Evolutionary conservation across 1,139 yeast genomes (phyloP), one percentile per base, ranked within the genome.

Genomic region (Schwanniomyces etchellsii): DNA sequence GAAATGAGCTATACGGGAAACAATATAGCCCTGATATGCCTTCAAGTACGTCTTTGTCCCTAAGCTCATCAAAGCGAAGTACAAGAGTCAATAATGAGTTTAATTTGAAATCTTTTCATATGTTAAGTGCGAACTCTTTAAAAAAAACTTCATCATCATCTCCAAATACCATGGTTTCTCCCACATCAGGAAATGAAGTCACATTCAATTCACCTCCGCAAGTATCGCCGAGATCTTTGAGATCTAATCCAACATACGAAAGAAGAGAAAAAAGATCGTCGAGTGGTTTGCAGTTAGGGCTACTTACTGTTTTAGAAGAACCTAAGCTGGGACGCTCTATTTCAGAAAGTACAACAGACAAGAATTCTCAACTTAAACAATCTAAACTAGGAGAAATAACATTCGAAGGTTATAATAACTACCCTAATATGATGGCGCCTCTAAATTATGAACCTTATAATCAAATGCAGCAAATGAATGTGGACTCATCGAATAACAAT

Each of bases 241-340:
- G 21, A 7, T 18, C 21, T 18, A 18, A 18, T 18, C n/a, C 21
- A 18, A 18, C 21, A 7, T 18, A 7, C n/a, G 56, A 52, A 3
- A 54, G 51, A 42, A 51, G 54, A 33, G 50, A 52, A 28, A 61
- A 58, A 24, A 43, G 69, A 21, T 41, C 53, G 23, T 63, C 70
- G 2, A 50, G 61, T 2, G 72, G 73, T 1, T 45, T 66, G 20
- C 68, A 55, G 36, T 41, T 65, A n/a, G 66, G 69, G 1, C 44
- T 66, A 22, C 43, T 64, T 18, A 64, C 71, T 1, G 71, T 66
- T 1, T 45, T 62, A 33, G 70, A 64, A 43, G 64, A 63, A 26
- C 52, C n/a, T n/a, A n/a, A n/a, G n/a, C n/a, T n/a, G n/a, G n/a
- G n/a, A n/a, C n/a, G n/a, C n/a, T n/a, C n/a, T n/a, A n/a, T n/a